These are phyloP conservation scores for Colletotrichum tofieldiae DNA, from an alignment of 2,329 filamentous ascomycete genomes.

Conservation along the genomic window DNA sequence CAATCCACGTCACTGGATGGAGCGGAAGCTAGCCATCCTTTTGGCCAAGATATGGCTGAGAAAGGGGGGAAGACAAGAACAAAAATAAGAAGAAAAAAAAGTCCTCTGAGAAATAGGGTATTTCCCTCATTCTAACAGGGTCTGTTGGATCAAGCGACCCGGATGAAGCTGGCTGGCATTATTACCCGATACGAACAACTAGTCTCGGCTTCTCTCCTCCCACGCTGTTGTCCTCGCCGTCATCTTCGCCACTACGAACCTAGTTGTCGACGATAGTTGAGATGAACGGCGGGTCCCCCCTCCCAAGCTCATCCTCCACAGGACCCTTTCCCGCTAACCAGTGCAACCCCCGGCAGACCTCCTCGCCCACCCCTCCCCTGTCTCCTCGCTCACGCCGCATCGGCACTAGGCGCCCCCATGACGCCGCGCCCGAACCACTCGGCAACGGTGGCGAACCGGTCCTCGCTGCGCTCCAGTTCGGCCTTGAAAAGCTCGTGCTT, in stretches of 20 bases:
- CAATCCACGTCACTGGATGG: background rate
- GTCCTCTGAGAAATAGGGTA: too few species aligned
- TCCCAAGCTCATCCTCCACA: background rate
- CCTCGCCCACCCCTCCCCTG: background rate
- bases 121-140: background rate
- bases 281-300: background rate
- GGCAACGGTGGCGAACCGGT: slow-evolving; percentile 90
- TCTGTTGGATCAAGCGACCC: background rate
- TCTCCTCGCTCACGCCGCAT: slow-evolving; percentile 40
- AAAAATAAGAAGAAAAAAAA: background rate
- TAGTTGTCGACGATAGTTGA: background rate
- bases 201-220: background rate
- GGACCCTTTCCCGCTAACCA: background rate
- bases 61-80: background rate
- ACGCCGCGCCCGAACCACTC: slow-evolving; percentile 97
- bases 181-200: slow-evolving; percentile 21
- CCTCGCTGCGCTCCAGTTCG: slow-evolving; percentile 82
- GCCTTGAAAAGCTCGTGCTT: slow-evolving; percentile 91
- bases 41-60: background rate
- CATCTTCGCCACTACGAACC: slow-evolving; percentile 4
- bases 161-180: slow-evolving; percentile 4
- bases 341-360: background rate
- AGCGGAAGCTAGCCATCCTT: background rate
- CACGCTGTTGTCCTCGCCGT: background rate
- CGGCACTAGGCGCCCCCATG: slow-evolving; percentile 72